These are phyloP conservation scores for Hagleromyces aurorensis DNA, from an alignment of 805 yeast species.

Conservation along the genomic window DNA sequence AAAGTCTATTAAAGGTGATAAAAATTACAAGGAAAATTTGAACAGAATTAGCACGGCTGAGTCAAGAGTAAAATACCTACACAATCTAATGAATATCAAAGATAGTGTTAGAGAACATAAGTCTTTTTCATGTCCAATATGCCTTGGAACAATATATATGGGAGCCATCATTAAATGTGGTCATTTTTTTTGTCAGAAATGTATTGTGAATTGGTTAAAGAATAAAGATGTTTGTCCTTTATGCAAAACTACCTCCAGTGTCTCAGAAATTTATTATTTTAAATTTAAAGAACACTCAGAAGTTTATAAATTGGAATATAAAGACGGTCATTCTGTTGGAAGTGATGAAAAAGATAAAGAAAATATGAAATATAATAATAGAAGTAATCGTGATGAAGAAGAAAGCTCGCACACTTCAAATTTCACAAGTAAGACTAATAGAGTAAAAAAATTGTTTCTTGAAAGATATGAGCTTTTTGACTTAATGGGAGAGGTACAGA, in stretches of 20 bases:
- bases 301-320: background rate
- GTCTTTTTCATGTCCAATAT: conserved; percentile 58
- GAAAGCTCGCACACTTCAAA: background rate
- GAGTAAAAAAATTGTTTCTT: conserved; percentile 8
- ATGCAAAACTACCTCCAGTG: conserved; percentile 52
- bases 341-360: conserved; percentile 3
- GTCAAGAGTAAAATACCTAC: conserved; percentile 43
- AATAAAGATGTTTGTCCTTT: conserved; percentile 63
- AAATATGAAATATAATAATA: background rate
- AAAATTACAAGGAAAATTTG: conserved; percentile 16
- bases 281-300: conserved; percentile 34
- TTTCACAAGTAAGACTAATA: no score
- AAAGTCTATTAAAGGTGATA: conserved; percentile 18
- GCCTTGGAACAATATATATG: conserved; percentile 57
- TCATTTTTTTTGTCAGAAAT: conserved; percentile 79
- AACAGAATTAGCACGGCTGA: conserved; percentile 25
- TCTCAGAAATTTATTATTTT: conserved; percentile 57
- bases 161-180: conserved; percentile 90
- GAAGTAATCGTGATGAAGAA: background rate
- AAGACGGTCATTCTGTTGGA: no score
- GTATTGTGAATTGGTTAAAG: conserved; percentile 68
- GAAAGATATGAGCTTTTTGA: conserved; percentile 20
- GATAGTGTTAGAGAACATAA: conserved; percentile 26
- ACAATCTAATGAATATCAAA: conserved; percentile 32
- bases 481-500: conserved; percentile 38